These are phyloP conservation scores for Phytophthora constricta DNA, from an alignment of 352 stramenopile species.

Conservation along the genomic window DNA sequence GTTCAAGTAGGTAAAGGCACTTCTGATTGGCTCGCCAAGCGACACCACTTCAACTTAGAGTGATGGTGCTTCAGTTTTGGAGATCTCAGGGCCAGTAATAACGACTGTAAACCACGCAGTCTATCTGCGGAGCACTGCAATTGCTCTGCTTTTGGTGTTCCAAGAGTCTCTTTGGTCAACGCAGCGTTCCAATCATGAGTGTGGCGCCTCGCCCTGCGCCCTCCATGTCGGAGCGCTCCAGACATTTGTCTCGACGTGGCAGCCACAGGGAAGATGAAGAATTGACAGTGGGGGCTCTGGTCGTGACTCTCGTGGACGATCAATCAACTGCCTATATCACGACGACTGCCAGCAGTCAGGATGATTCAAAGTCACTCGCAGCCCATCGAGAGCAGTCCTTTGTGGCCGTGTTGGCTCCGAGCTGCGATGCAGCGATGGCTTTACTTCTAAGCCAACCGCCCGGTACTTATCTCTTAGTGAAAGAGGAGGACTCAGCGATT, in stretches of 20 bases:
- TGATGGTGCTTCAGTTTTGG: conserved; percentile 9
- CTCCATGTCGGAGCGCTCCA: conserved; percentile 11
- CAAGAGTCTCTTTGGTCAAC: neutral
- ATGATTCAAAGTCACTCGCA: conserved; percentile 8
- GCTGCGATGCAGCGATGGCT: conserved; percentile 40
- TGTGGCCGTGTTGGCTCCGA: conserved; percentile 58
- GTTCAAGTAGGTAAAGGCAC: conserved; percentile 6
- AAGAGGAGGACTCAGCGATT: conserved; percentile 48
- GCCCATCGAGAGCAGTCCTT: conserved; percentile 37
- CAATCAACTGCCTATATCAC: conserved; percentile 14
- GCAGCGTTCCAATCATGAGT: conserved; percentile 23
- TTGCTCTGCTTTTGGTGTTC: neutral
- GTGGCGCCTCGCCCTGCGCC: conserved; percentile 22
- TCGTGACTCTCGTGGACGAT: conserved; percentile 25
- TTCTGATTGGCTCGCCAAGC: conserved; percentile 4
- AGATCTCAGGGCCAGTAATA: too few relatives aligned
- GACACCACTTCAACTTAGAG: conserved; percentile 17
- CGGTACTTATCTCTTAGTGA: conserved; percentile 55
- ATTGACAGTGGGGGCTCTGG: conserved; percentile 20
- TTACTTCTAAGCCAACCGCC: conserved; percentile 53
- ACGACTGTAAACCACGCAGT: conserved; percentile 8
- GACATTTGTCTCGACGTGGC: conserved; percentile 9
- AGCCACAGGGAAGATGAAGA: conserved; percentile 20
- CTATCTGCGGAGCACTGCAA: neutral
- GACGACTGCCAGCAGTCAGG: neutral